Conservation (phyloP, 1,139 yeast genomes). For the Taiozyma sp. region DNA sequence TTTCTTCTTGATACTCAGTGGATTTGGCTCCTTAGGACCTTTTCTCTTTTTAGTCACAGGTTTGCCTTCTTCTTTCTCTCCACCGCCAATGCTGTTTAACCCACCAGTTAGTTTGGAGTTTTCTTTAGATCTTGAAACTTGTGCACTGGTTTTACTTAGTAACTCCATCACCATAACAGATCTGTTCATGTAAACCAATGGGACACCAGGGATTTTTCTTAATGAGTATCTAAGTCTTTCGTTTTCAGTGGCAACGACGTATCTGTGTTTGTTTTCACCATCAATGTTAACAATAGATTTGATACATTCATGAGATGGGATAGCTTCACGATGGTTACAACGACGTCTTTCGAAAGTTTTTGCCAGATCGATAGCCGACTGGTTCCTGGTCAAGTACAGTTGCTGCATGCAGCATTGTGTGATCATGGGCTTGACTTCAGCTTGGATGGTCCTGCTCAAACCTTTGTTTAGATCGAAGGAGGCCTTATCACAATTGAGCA, state of each 20-base stretch:
- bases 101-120: slow-evolving; percentile 66
- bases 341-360: slow-evolving; percentile 79
- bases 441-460: slow-evolving; percentile 76
- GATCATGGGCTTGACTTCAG: slow-evolving; percentile 85
- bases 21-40: slow-evolving; percentile 79
- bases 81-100: slow-evolving; percentile 42
- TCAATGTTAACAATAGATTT: slow-evolving; percentile 60
- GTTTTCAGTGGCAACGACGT: slow-evolving; percentile 82
- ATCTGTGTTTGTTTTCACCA: slow-evolving; percentile 84
- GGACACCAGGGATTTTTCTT: slow-evolving; percentile 82
- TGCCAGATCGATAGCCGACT: slow-evolving; percentile 71
- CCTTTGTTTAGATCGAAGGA: slow-evolving; percentile 74
- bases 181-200: slow-evolving; percentile 78
- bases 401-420: slow-evolving; percentile 95
- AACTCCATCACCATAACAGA: slow-evolving; percentile 98
- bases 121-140: slow-evolving; percentile 52
- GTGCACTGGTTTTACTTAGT: slow-evolving; percentile 63
- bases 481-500: slow-evolving; percentile 57
- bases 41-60: slow-evolving; percentile 35
- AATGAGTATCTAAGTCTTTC: slow-evolving; percentile 59
- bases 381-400: slow-evolving; percentile 64
- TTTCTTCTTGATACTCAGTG: slow-evolving; percentile 73
- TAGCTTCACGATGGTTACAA: slow-evolving; percentile 59
- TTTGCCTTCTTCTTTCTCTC: slow-evolving; percentile 19
- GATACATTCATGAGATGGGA: slow-evolving; percentile 72